Conservation (phyloP, 2,329 filamentous ascomycete species). For the Botrytis sinoallii region DNA sequence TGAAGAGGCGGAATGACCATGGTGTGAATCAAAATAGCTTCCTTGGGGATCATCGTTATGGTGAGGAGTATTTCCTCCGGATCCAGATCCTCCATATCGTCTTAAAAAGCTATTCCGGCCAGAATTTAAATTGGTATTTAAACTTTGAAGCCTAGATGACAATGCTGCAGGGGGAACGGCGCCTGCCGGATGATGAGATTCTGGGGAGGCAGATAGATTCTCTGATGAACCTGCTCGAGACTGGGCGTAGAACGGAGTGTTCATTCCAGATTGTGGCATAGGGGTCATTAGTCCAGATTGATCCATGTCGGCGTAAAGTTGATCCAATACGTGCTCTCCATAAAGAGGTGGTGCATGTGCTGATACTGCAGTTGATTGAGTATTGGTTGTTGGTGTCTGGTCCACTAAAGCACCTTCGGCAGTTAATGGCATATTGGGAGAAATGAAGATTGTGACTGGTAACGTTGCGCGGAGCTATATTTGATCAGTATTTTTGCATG, state of each 20-base stretch:
- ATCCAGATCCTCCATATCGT: constrained; percentile 33
- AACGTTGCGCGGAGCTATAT: constrained; percentile 77
- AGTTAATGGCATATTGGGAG: constrained; percentile 84
- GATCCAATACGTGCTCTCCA: constrained; percentile 83
- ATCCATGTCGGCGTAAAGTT: constrained; percentile 85
- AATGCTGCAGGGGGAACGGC: constrained; percentile 51
- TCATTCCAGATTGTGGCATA: constrained; percentile 66
- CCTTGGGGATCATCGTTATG: constrained; percentile 21
- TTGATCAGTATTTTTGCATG: constrained; percentile 24
- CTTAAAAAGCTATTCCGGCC: constrained; percentile 42
- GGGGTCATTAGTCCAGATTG: constrained; percentile 78
- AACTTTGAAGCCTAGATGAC: constrained; percentile 67
- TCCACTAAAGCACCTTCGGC: constrained; percentile 78
- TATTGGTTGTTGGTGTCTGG: constrained; percentile 49
- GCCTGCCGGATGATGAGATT: constrained; percentile 43
- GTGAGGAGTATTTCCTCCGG: constrained; percentile 38
- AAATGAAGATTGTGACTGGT: constrained; percentile 91
- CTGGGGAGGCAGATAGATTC: constrained; percentile 62
- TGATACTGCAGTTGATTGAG: constrained; percentile 49
- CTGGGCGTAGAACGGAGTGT: constrained; percentile 71
- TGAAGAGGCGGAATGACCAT: constrained; percentile 24
- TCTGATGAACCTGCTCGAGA: constrained; percentile 77
- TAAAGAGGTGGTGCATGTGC: constrained; percentile 85
- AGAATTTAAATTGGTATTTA: constrained; percentile 61
- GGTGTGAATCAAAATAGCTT: constrained; percentile 29